Percentiles rank a stretch among this genome's conserved stretches.
Conservation (phyloP, 352 stramenopile genomes). For the Pythium brassicae region DNA sequence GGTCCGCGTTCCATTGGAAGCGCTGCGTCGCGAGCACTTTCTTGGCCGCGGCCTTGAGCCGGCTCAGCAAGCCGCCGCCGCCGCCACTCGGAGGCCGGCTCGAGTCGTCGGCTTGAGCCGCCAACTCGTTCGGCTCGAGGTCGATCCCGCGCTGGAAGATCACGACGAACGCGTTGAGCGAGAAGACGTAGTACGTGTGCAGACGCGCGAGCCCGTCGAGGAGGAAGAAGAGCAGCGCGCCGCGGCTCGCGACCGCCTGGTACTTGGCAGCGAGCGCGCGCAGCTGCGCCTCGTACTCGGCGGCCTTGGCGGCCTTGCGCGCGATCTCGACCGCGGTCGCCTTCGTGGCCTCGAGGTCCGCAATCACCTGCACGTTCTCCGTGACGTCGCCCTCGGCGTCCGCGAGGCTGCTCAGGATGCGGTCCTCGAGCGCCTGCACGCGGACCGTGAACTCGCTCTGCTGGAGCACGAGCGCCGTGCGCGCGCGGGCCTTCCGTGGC, state of each 20-base stretch:
- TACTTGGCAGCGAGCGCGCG: constrained; percentile 89
- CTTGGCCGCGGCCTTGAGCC: constrained; percentile 79
- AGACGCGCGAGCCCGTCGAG: constrained; percentile 92
- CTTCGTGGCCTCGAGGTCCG: constrained; percentile 93
- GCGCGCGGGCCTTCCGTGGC: constrained; percentile 78
- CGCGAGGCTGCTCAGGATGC: constrained; percentile 82
- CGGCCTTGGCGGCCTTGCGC: constrained; percentile 69
- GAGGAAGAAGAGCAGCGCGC: constrained; percentile 93
- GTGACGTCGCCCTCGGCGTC: constrained; percentile 88
- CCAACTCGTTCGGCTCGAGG: constrained; percentile 67
- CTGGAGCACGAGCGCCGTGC: constrained; percentile 80
- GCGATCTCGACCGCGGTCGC: constrained; percentile 85
- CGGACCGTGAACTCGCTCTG: constrained; percentile 90
- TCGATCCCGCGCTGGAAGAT: constrained; percentile 96
- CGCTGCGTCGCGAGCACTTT: constrained; percentile 80
- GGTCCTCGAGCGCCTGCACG: constrained; percentile 84
- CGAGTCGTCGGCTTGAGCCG: constrained; percentile 17
- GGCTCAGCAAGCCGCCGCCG: constrained; percentile 36
- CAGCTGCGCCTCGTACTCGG: constrained; percentile 77
- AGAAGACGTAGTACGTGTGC: constrained; percentile 95
- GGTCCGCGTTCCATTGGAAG: constrained; percentile 86
- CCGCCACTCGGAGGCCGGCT: constrained; percentile 4
- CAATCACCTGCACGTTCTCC: constrained; percentile 95
- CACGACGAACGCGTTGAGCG: constrained; percentile 92
- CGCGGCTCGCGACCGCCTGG: constrained; percentile 86